Base-by-base conservation (phyloP, 2,329 filamentous ascomycete species). In the Bipolaris gigantea region DNA sequence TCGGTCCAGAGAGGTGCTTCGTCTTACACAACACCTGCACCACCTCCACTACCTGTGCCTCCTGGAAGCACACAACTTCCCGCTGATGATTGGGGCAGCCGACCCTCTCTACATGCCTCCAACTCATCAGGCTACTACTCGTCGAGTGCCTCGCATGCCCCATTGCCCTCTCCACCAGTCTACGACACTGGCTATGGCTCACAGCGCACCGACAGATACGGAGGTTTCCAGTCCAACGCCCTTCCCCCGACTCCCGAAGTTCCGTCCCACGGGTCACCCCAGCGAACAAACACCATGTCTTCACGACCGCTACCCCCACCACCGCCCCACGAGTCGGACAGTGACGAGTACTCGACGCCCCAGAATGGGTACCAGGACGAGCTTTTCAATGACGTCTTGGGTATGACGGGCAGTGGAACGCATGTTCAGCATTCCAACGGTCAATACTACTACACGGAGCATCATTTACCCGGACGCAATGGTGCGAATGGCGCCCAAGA, bases 271-370 rank as follows among this genome's bases (percentile, higher is more conserved):
- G 60, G 63, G 34, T 79, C 78, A 1, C 80, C 80, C 15, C 76
- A 80, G 50, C 76, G 81, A 59, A 79, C 77, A 2, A 78, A 81
- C 58, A 83, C 83, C 0, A 64, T 81, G 7, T 80, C 78, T 19
- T 79, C 83, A 49, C 83, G 86, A 68, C 83, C 81, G 8, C 76
- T 85, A 21, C 84, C 85, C 32, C 75, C 86, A n/a, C 85, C 84
- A 2, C 85, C 84, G 2, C 82, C 82, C 0, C 83, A 83, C 35
- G 80, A 81, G 27, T 75, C 75, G 2, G 78, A 80, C 42, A 62
- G 65, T 50, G 71, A 73, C 25, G 74, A 76, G 36, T 73, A 75
- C 15, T 75, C 77, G 64, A 70, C 74, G 36, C 63, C 62, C 23
- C 64, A 70, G 23, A 72, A 71, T 47, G 69, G 62, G 16, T 57